A percentile compares a stretch with the other conserved stretches of the same genome.
phyloP scores from a whole-genome alignment of 192 early-diverging fungal species.

The Gonapodya sp. region DNA sequence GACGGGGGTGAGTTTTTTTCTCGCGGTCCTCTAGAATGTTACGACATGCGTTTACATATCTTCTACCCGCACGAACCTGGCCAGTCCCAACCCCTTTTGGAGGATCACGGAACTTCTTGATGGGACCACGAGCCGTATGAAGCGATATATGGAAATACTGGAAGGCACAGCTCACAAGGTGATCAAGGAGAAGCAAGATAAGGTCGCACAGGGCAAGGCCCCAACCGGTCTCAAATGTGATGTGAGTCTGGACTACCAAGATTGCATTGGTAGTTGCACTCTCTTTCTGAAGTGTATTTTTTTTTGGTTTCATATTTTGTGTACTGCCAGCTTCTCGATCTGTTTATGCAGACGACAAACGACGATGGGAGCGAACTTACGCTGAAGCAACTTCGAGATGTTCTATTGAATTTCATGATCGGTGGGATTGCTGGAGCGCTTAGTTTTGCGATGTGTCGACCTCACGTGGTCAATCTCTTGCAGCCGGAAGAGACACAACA shows the following conservation, averaged over 20 bases:
- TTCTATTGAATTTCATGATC: constrained; percentile 33
- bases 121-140: not conserved
- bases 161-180: not conserved
- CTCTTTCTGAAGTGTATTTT: too few species aligned
- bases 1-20: not conserved
- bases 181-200: not conserved
- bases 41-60: not conserved
- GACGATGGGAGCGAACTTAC: constrained; percentile 26
- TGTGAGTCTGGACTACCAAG: not conserved
- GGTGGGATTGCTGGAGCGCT: constrained; percentile 6
- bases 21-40: too few species aligned
- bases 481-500: constrained; percentile 45
- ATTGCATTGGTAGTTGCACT: too few species aligned
- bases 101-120: constrained; percentile 6
- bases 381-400: constrained; percentile 31
- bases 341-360: constrained; percentile 32
- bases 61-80: not conserved
- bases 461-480: too few species aligned
- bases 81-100: constrained; percentile 2
- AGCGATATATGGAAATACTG: not conserved
- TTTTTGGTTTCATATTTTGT: too few species aligned
- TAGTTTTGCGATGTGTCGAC: too few species aligned
- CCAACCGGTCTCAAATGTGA: not conserved
- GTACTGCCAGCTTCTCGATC: not conserved
- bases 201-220: not conserved